Base-by-base conservation (phyloP, 371 early-diverging fungal genomes). In the Capniomyces stellatus region DNA sequence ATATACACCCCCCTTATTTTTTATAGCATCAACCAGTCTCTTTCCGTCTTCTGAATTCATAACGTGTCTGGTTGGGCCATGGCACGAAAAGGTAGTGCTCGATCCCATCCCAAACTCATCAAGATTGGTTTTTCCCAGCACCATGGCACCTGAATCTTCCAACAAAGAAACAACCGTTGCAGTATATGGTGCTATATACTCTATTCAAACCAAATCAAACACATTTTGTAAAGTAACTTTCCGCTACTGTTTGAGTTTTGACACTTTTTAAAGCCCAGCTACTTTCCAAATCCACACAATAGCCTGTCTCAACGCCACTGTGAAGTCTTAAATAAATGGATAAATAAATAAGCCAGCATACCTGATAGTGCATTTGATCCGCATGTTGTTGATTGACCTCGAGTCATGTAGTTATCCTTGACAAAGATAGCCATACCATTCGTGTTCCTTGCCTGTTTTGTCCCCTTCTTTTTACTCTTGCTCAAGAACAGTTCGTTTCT, bases 91-190 rank as follows among this genome's bases (percentile, higher is more conserved):
- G 6, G 56, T 46, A 27, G 24, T 63, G 43, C 54, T 60, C 0
- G 66, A 84, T 71, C 95, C 95, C 92, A 94, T 93, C n/a, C 91
- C 95, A 77, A 92, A 94, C 62, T 93, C 94, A 63, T 94, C 95
- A 88, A 93, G 81, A 64, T 91, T 93, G 13, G 87, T 78, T 54
- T 89, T 88, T n/a, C 89, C 91, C 6, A 82, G 70, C 8, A 84
- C 66, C 4, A 81, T 60, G 0, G 77, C 85, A 1, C 93, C 92
- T 0, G 79, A 73, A 0, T 72, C 56, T 25, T 64, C 59, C 4
- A 92, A 66, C 13, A 70, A 60, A 13, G 70, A 52, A 1, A 88
- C 81, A 0, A 77, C 82, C 1, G 90, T 89, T 0, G 93, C 85
- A 23, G 82, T 74, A 56, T 72, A 82, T 0, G 89, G 89, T 12